Percentiles rank a stretch among this genome's conserved stretches.
Conservation (phyloP, 805 yeast species). For the Hanseniaspora occidentalis region DNA sequence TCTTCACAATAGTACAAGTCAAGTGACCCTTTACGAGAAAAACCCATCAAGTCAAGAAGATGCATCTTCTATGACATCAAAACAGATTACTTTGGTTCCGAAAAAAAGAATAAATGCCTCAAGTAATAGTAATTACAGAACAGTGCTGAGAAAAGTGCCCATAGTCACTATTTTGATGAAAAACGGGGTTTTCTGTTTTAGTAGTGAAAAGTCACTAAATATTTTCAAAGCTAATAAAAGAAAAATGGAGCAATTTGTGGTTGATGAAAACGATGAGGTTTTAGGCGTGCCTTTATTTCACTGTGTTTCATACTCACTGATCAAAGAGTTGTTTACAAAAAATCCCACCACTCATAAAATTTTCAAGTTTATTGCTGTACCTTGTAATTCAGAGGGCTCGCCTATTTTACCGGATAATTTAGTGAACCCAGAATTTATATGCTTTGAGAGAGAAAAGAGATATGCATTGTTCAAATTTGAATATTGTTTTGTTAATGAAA, state of each 20-base stretch:
- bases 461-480: slow-evolving; percentile 16
- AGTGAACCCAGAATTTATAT: slow-evolving; percentile 5
- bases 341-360: slow-evolving; percentile 21
- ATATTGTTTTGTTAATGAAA: slow-evolving; percentile 23
- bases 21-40: background rate
- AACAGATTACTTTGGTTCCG: background rate
- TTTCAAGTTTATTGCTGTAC: slow-evolving; percentile 12
- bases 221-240: slow-evolving; percentile 18
- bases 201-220: slow-evolving; percentile 23
- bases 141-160: slow-evolving; percentile 20
- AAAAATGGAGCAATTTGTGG: slow-evolving; percentile 11
- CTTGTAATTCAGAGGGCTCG: slow-evolving; percentile 8
- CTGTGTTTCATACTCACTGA: slow-evolving; percentile 17
- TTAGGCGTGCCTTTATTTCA: slow-evolving; percentile 27
- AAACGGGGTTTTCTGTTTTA: slow-evolving; percentile 28
- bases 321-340: slow-evolving; percentile 21
- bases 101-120: too few relatives aligned
- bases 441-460: slow-evolving; percentile 6
- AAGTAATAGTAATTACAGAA: too few relatives aligned
- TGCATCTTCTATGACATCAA: background rate
- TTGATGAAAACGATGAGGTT: slow-evolving; percentile 14
- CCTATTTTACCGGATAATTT: slow-evolving; percentile 8
- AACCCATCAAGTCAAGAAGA: background rate
- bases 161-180: slow-evolving; percentile 23
- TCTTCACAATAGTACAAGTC: too few relatives aligned